Evolutionary conservation across 2,329 filamentous ascomycete species (phyloP).

Genomic region (Thermomyces lanuginosus): DNA sequence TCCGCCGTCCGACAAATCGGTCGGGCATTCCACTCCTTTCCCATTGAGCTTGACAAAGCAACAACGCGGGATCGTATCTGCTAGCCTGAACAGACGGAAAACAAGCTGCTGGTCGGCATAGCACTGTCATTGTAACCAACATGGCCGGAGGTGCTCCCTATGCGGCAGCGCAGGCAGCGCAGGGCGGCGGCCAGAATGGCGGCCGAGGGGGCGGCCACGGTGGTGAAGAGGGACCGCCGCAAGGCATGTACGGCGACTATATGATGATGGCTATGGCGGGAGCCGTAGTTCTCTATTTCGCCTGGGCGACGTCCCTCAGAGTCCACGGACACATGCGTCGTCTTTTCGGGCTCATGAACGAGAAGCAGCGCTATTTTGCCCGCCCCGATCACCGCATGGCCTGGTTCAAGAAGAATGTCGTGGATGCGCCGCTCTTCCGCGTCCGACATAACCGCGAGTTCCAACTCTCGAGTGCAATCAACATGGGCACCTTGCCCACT

Average conservation of each 20-base stretch:
- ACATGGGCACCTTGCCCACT: slow-evolving; percentile 31
- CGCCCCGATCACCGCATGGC: slow-evolving; percentile 39
- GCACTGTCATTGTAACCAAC: slow-evolving; percentile 2
- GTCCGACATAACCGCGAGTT: slow-evolving; percentile 31
- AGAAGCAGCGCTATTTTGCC: slow-evolving; percentile 64
- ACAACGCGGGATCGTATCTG: too few species aligned
- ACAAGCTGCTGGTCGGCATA: background rate
- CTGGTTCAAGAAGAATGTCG: slow-evolving; percentile 53
- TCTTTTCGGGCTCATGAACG: slow-evolving; percentile 60
- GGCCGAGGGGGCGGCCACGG: background rate
- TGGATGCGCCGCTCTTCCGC: slow-evolving; percentile 31
- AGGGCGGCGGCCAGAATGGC: background rate
- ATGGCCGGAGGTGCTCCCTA: slow-evolving; percentile 2
- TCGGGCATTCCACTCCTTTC: too few species aligned
- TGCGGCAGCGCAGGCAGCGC: background rate
- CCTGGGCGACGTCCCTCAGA: slow-evolving; percentile 49
- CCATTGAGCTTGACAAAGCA: too few species aligned
- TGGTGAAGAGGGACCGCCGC: slow-evolving; percentile 1
- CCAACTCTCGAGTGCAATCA: slow-evolving; percentile 27
- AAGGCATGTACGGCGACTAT: slow-evolving; percentile 31
- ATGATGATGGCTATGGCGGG: slow-evolving; percentile 41
- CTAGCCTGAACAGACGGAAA: too few species aligned
- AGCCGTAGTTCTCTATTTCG: slow-evolving; percentile 44
- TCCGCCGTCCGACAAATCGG: too few species aligned
- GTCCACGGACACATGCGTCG: slow-evolving; percentile 54